Evolutionary conservation across 2,329 filamentous ascomycete genomes (phyloP).

Genomic region (Beauveria pseudobassiana): DNA sequence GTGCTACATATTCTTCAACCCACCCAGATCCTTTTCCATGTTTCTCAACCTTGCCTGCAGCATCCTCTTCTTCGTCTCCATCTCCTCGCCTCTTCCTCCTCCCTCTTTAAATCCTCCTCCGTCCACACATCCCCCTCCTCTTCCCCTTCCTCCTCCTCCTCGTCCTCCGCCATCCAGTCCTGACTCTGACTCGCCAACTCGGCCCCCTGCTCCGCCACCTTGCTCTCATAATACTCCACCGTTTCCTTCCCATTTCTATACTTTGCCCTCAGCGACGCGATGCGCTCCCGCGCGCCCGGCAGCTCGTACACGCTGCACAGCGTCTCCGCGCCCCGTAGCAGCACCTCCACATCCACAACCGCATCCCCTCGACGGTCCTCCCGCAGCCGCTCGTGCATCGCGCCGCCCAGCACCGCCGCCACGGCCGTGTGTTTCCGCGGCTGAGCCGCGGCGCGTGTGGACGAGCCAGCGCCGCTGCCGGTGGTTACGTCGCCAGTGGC

Average conservation of each 20-base stretch:
- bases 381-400: slow-evolving; percentile 75
- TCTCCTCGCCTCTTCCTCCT: slow-evolving; percentile 59
- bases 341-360: slow-evolving; percentile 69
- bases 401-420: slow-evolving; percentile 77
- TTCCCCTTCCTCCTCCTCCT: slow-evolving; percentile 42
- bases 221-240: slow-evolving; percentile 70
- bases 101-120: slow-evolving; percentile 59
- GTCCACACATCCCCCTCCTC: slow-evolving; percentile 43
- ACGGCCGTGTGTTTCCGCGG: slow-evolving; percentile 74
- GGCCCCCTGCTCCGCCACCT: slow-evolving; percentile 67
- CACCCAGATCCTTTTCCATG: slow-evolving; percentile 51
- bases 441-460: slow-evolving; percentile 30
- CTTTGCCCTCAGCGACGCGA: slow-evolving; percentile 62
- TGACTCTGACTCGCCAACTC: slow-evolving; percentile 68
- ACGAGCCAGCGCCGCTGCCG: slow-evolving; percentile 32
- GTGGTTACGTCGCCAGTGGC: slow-evolving; percentile 54
- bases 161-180: slow-evolving; percentile 48
- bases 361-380: slow-evolving; percentile 33
- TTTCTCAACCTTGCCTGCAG: slow-evolving; percentile 43
- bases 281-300: slow-evolving; percentile 69
- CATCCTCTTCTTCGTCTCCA: slow-evolving; percentile 50
- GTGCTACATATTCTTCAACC: slow-evolving; percentile 42
- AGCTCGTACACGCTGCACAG: slow-evolving; percentile 82
- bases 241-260: slow-evolving; percentile 66
- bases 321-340: slow-evolving; percentile 83